A percentile compares a stretch with the other conserved stretches of the same genome.
Conservation (phyloP, 768 basidiomycete genomes). For the Termitomyces heimii region DNA sequence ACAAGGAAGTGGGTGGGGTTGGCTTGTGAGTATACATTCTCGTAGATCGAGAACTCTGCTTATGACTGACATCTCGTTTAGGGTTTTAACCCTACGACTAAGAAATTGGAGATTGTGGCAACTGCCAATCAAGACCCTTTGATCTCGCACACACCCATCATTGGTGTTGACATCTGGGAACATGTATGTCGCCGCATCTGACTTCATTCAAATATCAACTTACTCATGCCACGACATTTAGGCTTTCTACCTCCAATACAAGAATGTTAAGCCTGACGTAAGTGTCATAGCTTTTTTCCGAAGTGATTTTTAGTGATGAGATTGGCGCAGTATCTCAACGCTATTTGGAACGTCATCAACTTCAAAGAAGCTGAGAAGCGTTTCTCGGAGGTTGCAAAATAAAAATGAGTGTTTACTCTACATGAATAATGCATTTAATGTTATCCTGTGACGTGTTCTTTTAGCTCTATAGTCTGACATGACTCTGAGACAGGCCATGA, state of each 20-base stretch:
- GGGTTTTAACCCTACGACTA: slow-evolving; percentile 63
- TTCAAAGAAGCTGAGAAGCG: slow-evolving; percentile 85
- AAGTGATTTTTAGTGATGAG: not conserved
- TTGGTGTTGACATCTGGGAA: slow-evolving; percentile 98
- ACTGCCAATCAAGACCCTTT: slow-evolving; percentile 97
- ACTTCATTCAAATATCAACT: not conserved
- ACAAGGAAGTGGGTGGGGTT: slow-evolving; percentile 98
- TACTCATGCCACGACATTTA: slow-evolving; percentile 14
- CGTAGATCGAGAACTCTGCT: not conserved
- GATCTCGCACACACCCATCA: slow-evolving; percentile 72
- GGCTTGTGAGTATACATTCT: slow-evolving; percentile 57
- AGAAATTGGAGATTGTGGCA: slow-evolving; percentile 85
- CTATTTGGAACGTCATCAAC: slow-evolving; percentile 96
- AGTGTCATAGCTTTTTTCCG: slow-evolving; percentile 25
- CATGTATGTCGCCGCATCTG: slow-evolving; percentile 48
- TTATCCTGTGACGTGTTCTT: not conserved
- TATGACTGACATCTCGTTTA: slow-evolving; percentile 18
- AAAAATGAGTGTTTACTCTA: not conserved
- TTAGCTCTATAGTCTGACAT: not conserved
- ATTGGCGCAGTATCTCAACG: slow-evolving; percentile 71
- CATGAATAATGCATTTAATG: not conserved
- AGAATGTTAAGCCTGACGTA: slow-evolving; percentile 92
- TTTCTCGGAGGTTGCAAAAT: slow-evolving; percentile 29
- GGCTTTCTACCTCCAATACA: slow-evolving; percentile 82
- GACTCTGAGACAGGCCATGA: not conserved